phyloP scores from a whole-genome alignment of 345 rosid species.

The rapeseed (Brassica napus) region DNA sequence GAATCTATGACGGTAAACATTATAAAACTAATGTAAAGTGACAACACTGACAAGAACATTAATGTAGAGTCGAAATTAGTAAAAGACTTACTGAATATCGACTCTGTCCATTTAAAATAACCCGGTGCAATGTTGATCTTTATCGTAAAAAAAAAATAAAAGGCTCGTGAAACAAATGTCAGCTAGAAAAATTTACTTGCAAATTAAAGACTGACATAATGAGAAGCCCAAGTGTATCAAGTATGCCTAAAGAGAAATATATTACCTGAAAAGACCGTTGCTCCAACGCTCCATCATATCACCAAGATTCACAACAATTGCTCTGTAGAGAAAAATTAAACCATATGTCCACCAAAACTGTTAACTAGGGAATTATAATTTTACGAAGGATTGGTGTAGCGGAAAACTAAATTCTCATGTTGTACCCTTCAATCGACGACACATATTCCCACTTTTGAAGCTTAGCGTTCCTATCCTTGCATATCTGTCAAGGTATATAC shows the following conservation, averaged over 20 bases:
- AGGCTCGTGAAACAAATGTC: neutral
- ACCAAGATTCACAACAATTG: constrained; percentile 74
- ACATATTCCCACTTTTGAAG: constrained; percentile 78
- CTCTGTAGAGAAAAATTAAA: constrained; percentile 41
- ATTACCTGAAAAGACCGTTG: constrained; percentile 77
- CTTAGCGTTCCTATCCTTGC: constrained; percentile 66
- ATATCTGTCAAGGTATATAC: constrained; percentile 48
- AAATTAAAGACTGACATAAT: neutral
- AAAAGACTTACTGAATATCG: constrained; percentile 6
- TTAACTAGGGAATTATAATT: neutral
- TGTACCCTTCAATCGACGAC: constrained; percentile 71
- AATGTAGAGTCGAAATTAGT: neutral
- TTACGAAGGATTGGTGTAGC: neutral
- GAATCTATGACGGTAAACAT: constrained; percentile 46
- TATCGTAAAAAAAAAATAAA: neutral
- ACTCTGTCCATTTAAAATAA: neutral
- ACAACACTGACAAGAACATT: neutral
- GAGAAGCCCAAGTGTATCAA: neutral
- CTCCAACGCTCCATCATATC: constrained; percentile 95
- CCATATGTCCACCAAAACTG: neutral
- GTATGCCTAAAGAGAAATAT: neutral
- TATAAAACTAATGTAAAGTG: neutral
- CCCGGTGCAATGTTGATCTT: constrained; percentile 3
- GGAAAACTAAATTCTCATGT: neutral
- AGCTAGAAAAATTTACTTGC: neutral